Base-by-base conservation (phyloP, 805 yeast species). In the Candida ortonii region DNA sequence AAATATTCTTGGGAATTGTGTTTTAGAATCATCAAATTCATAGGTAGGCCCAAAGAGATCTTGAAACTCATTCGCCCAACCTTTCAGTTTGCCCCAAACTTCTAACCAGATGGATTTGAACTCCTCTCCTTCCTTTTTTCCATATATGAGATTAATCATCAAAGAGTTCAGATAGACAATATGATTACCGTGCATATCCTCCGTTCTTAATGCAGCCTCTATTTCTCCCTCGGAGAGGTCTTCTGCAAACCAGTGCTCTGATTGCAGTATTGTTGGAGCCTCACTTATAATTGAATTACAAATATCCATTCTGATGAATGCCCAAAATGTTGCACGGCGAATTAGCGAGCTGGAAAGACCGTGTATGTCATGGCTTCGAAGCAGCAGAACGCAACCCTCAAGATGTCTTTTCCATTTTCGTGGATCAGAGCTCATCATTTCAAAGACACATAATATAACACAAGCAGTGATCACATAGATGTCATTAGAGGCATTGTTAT, bases 341-440 rank as follows among this genome's bases (percentile, higher is more conserved):
- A 61, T 48, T 11, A 39, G 44, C 15, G 55, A 45, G 23, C 56
- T 44, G 3, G 49, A 31, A 30, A 67, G 55, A 1, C 71, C 71
- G 40, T 59, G 47, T 12, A 67, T 62, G 12, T 57, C 60, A 28
- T 59, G 56, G 13, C 62, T 55, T 28, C 57, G 55, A 29, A 67
- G 57, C 22, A 63, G 41, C 1, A 63, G 50, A 0, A 63, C 59
- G 45, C 71, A 67, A 3, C 71, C 72, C 46, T 62, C 68, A 5
- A 65, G 44, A 41, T 67, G 70, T 16, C 56, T 52, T 27, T 68
- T 49, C 70, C 71, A 64, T 38, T 61, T 57, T 23, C 54, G 56
- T 6, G 71, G 69, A 6, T 59, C 48, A 1, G 63, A 57, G n/a
- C 63, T 57, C 70, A 66, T 64, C 67, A 67, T 64, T 36, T 66